A percentile compares a stretch with the other conserved stretches of the same genome.
These are phyloP conservation scores for Artemisia tridentata DNA, from an alignment of 129 eudicot species.

Conservation along the genomic window DNA sequence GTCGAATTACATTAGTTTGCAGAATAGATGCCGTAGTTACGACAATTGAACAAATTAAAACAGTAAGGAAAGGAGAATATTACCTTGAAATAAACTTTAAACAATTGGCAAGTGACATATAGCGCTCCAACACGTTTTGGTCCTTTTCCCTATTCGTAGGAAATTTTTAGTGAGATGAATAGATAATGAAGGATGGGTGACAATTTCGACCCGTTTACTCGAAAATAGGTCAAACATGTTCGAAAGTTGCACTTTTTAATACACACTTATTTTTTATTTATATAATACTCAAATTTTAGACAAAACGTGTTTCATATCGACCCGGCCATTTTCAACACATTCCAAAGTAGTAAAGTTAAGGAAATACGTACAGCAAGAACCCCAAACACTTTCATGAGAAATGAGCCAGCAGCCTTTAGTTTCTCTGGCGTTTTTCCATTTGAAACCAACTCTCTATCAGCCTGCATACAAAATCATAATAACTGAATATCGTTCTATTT, in stretches of 20 bases:
- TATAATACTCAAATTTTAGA: background rate
- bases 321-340: background rate
- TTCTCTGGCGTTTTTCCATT: slow-evolving; percentile 88
- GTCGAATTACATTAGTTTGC: too few relatives aligned
- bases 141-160: slow-evolving; percentile 74
- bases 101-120: slow-evolving; percentile 92
- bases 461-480: slow-evolving; percentile 45
- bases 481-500: slow-evolving; percentile 12
- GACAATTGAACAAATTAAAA: too few relatives aligned
- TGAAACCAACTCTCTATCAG: slow-evolving; percentile 90
- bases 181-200: background rate
- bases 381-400: slow-evolving; percentile 98
- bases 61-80: background rate
- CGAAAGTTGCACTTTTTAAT: background rate
- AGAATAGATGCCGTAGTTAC: too few relatives aligned
- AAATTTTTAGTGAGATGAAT: background rate
- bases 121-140: slow-evolving; percentile 97
- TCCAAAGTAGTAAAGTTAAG: slow-evolving; percentile 9
- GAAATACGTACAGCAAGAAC: slow-evolving; percentile 78
- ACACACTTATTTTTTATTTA: too few relatives aligned
- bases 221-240: background rate
- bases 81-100: slow-evolving; percentile 94
- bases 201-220: background rate
- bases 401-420: slow-evolving; percentile 94
- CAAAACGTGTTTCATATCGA: background rate